Evolutionary conservation across 2,329 filamentous ascomycete species (phyloP).

Genomic region (Penicillium janthinellum): DNA sequence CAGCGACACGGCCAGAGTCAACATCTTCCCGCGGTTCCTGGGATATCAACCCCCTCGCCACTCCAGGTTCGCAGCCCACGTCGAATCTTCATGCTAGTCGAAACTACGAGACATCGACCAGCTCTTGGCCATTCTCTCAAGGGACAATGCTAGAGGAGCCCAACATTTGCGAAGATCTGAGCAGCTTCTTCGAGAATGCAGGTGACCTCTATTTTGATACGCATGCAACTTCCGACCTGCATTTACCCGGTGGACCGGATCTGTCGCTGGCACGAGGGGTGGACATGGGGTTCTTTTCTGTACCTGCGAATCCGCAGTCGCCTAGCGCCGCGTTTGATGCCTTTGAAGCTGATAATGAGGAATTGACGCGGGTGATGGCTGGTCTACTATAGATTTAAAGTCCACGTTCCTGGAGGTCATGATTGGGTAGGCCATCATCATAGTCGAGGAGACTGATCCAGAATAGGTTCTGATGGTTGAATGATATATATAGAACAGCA

Average conservation of each 20-base stretch:
- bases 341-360: conserved; percentile 41
- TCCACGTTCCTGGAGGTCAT: neutral
- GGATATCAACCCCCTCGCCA: conserved; percentile 5
- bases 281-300: conserved; percentile 14
- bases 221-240: conserved; percentile 8
- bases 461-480: too few relatives aligned
- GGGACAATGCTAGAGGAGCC: conserved; percentile 14
- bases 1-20: neutral
- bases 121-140: conserved; percentile 25
- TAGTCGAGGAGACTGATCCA: too few relatives aligned
- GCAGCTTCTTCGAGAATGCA: conserved; percentile 62
- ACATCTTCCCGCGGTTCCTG: neutral
- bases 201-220: conserved; percentile 48
- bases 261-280: neutral
- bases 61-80: conserved; percentile 7
- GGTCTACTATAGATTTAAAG: conserved; percentile 28
- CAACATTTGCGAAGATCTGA: conserved; percentile 53
- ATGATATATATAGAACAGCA: too few relatives aligned
- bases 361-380: conserved; percentile 39
- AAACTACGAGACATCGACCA: conserved; percentile 18
- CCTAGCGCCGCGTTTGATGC: conserved; percentile 24
- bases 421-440: neutral
- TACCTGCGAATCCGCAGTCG: conserved; percentile 3
- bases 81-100: conserved; percentile 12
- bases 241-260: neutral